A percentile compares a stretch with the other conserved stretches of the same genome.
phyloP scores from a whole-genome alignment of 371 early-diverging fungal genomes.

The Mucor circinelloides region DNA sequence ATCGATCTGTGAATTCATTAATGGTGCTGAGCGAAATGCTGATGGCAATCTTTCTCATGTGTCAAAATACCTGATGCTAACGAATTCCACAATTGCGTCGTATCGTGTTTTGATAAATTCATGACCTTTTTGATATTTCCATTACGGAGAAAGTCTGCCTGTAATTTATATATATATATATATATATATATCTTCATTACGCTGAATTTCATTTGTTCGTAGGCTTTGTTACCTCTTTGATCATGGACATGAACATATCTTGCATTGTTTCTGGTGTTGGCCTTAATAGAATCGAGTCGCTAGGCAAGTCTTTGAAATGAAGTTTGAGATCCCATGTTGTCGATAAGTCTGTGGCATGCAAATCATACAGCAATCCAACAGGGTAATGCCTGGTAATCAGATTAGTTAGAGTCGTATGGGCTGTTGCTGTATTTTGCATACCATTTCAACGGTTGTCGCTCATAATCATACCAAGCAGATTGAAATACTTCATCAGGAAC shows the following conservation, averaged over 20 bases:
- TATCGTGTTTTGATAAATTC: constrained; percentile 75
- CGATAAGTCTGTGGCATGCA: constrained; percentile 37
- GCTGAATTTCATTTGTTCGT: too few species aligned
- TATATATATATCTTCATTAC: too few species aligned
- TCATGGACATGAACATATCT: constrained; percentile 79
- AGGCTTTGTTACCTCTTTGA: constrained; percentile 63
- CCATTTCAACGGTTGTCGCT: constrained; percentile 73
- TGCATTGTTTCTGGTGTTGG: constrained; percentile 59
- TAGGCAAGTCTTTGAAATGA: constrained; percentile 64
- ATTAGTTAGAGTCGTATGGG: too few species aligned
- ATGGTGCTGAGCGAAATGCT: not conserved
- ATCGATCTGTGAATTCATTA: constrained; percentile 39
- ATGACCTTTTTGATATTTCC: constrained; percentile 74
- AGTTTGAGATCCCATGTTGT: constrained; percentile 70
- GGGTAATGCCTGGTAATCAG: constrained; percentile 69
- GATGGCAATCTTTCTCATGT: not conserved
- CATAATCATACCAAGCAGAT: constrained; percentile 64
- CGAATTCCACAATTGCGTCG: constrained; percentile 71
- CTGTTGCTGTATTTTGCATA: constrained; percentile 23
- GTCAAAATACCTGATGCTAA: constrained; percentile 49
- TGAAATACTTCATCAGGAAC: constrained; percentile 41
- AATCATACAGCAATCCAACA: constrained; percentile 72
- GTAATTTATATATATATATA: too few species aligned
- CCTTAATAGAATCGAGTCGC: constrained; percentile 54
- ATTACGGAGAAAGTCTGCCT: constrained; percentile 77